A percentile compares a stretch with the other conserved stretches of the same genome.
phyloP scores from a whole-genome alignment of 164 flowering plant genomes.

The Vitis rupestris region DNA sequence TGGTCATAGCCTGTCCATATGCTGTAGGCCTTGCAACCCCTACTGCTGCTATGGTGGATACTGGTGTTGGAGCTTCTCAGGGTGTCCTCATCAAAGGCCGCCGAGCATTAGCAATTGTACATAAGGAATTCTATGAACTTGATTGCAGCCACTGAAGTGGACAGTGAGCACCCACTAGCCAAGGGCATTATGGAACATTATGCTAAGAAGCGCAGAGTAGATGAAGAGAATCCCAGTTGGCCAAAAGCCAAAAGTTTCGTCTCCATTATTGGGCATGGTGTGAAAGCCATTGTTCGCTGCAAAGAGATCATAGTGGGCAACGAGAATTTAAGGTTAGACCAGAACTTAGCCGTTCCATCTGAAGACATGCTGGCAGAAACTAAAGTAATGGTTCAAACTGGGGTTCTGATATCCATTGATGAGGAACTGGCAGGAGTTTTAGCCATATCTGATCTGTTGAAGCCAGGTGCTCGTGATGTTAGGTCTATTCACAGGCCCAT shows the following conservation, averaged over 20 bases:
- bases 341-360: conserved; percentile 24
- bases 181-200: conserved; percentile 79
- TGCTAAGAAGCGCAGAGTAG: conserved; percentile 58
- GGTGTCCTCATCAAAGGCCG: no score
- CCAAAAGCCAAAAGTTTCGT: conserved; percentile 56
- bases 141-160: conserved; percentile 76
- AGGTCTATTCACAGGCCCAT: conserved; percentile 44
- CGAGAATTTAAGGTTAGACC: conserved; percentile 5
- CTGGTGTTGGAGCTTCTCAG: conserved; percentile 59
- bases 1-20: conserved; percentile 94
- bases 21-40: conserved; percentile 92
- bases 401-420: background rate
- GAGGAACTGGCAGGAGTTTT: conserved; percentile 8
- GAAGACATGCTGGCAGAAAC: conserved; percentile 37
- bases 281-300: no score
- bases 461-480: background rate
- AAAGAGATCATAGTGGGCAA: conserved; percentile 4
- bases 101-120: conserved; percentile 67
- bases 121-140: conserved; percentile 69
- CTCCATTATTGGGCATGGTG: conserved; percentile 23
- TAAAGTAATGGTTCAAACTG: no score
- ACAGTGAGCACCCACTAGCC: conserved; percentile 83
- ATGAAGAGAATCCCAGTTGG: conserved; percentile 37
- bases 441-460: conserved; percentile 14
- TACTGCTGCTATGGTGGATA: conserved; percentile 92